Evolutionary conservation across 768 basidiomycete species (phyloP).

Genomic region (Obba rivulosa): DNA sequence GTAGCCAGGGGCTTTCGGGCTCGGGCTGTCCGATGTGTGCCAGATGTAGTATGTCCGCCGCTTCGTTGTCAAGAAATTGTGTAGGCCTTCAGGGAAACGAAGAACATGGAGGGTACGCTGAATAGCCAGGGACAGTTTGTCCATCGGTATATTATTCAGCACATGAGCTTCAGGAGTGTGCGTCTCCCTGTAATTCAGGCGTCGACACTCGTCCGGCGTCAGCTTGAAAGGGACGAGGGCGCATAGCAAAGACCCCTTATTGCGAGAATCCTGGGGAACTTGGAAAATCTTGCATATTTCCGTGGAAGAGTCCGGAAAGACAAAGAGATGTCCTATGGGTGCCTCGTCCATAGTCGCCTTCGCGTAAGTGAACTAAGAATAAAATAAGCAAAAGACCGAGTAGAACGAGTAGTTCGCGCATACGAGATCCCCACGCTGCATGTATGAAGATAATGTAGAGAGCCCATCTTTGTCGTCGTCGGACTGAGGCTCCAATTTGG

Average conservation of each 20-base stretch:
- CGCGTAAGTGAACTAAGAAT: constrained; percentile 46
- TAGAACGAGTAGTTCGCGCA: too few species aligned
- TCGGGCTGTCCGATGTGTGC: constrained; percentile 29
- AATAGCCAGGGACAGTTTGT: constrained; percentile 7
- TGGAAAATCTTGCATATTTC: constrained; percentile 34
- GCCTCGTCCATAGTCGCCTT: constrained; percentile 42
- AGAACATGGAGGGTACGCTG: constrained; percentile 32
- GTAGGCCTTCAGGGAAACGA: constrained; percentile 41
- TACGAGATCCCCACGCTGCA: constrained; percentile 32
- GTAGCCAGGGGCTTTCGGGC: neutral
- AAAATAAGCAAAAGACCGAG: too few species aligned
- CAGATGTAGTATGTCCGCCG: constrained; percentile 45
- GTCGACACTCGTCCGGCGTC: constrained; percentile 22
- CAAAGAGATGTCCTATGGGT: constrained; percentile 47
- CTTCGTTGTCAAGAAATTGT: constrained; percentile 38
- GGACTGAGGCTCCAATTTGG: constrained; percentile 37
- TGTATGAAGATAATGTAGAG: constrained; percentile 36
- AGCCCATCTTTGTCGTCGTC: constrained; percentile 36
- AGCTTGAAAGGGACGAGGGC: constrained; percentile 46
- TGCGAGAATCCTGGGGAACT: constrained; percentile 34
- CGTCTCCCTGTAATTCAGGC: too few species aligned
- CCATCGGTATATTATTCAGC: constrained; percentile 6
- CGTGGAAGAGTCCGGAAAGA: constrained; percentile 40
- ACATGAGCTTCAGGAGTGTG: neutral
- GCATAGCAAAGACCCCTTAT: constrained; percentile 30